phyloP scores from a whole-genome alignment of 2,329 filamentous ascomycete species.

The Pyrenophora graminea region DNA sequence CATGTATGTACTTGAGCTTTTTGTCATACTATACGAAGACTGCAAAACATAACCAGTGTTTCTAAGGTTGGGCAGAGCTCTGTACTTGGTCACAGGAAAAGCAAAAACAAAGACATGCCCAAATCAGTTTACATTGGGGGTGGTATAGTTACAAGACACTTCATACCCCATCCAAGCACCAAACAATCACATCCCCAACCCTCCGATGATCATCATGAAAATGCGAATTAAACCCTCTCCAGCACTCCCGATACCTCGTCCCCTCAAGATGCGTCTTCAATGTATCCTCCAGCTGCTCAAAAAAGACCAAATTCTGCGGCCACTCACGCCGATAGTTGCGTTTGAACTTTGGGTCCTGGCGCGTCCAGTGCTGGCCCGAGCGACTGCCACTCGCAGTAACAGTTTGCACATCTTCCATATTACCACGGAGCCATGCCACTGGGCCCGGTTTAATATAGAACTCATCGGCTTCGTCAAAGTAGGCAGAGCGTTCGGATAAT shows the following conservation, averaged over 20 bases:
- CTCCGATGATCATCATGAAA: slow-evolving; percentile 67
- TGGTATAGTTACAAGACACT: too few species aligned
- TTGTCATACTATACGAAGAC: too few species aligned
- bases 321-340: slow-evolving; percentile 36
- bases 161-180: slow-evolving; percentile 48
- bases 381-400: slow-evolving; percentile 24
- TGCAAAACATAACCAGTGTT: too few species aligned
- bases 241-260: slow-evolving; percentile 61
- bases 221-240: slow-evolving; percentile 63
- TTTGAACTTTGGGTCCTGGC: slow-evolving; percentile 28
- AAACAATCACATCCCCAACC: slow-evolving; percentile 65
- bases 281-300: slow-evolving; percentile 60
- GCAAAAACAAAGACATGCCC: too few species aligned
- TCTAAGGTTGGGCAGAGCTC: too few species aligned
- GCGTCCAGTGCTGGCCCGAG: slow-evolving; percentile 30
- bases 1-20: too few species aligned
- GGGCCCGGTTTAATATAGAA: slow-evolving; percentile 73
- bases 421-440: slow-evolving; percentile 44
- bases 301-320: slow-evolving; percentile 58
- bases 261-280: slow-evolving; percentile 50
- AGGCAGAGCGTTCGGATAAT: slow-evolving; percentile 64
- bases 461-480: slow-evolving; percentile 86
- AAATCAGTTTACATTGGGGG: too few species aligned
- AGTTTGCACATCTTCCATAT: slow-evolving; percentile 47
- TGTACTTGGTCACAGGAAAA: neutral